phyloP scores from a whole-genome alignment of 2,329 filamentous ascomycete genomes.

The Aspergillus hortae region DNA sequence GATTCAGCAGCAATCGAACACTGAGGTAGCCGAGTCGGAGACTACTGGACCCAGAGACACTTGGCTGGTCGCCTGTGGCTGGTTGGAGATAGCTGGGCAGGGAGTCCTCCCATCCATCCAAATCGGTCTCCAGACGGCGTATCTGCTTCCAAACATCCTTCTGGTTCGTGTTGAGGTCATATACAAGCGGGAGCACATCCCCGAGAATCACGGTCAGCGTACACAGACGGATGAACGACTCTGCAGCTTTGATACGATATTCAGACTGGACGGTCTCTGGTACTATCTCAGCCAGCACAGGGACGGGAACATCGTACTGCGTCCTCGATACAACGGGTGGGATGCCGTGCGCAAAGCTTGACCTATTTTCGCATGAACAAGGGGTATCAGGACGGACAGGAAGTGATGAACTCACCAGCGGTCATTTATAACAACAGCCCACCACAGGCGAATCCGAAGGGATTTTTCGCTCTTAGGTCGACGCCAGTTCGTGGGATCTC shows the following conservation, averaged over 20 bases:
- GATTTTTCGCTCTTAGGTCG: constrained; percentile 48
- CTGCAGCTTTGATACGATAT: constrained; percentile 10
- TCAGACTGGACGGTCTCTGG: constrained; percentile 7
- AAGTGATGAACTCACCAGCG: constrained; percentile 36
- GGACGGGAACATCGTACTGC: constrained; percentile 47
- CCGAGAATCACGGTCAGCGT: constrained; percentile 41
- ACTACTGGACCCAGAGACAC: constrained; percentile 45
- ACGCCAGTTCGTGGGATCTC: constrained; percentile 50
- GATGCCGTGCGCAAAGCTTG: constrained; percentile 50
- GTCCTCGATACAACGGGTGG: constrained; percentile 44
- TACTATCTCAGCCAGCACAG: constrained; percentile 17
- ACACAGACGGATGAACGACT: constrained; percentile 25
- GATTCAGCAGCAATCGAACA: constrained; percentile 42
- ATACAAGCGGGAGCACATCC: constrained; percentile 23
- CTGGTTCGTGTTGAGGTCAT: constrained; percentile 28
- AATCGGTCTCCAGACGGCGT: constrained; percentile 32
- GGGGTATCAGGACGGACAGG: not conserved
- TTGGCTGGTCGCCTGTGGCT: constrained; percentile 29
- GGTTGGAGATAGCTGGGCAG: constrained; percentile 22
- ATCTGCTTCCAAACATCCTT: constrained; percentile 16
- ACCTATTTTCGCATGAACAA: constrained; percentile 30
- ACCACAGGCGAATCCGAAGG: constrained; percentile 53
- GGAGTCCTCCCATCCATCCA: constrained; percentile 45
- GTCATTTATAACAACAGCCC: constrained; percentile 52
- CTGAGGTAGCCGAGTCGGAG: constrained; percentile 49